Evolutionary conservation across 768 basidiomycete species (phyloP).

Genomic region (Boletus reticuloceps): DNA sequence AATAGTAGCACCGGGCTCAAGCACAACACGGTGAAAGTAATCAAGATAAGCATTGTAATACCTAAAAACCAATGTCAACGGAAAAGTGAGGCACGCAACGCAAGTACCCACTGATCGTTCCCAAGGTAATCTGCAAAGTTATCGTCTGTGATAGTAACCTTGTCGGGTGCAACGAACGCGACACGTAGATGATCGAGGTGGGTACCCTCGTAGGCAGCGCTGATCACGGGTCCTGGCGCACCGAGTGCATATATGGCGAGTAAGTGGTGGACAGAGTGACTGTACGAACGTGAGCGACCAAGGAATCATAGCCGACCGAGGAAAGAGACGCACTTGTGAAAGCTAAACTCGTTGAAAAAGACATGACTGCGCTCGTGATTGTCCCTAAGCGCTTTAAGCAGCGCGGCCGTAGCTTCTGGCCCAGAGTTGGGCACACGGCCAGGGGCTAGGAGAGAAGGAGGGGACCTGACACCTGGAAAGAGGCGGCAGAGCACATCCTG

Average conservation of each 20-base stretch:
- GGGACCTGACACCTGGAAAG: constrained; percentile 29
- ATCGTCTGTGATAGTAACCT: constrained; percentile 25
- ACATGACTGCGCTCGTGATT: constrained; percentile 53
- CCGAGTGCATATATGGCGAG: constrained; percentile 63
- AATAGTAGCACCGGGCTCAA: constrained; percentile 29
- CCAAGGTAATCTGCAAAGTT: constrained; percentile 27
- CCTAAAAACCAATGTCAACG: constrained; percentile 7
- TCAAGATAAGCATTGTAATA: constrained; percentile 33
- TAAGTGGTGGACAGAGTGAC: constrained; percentile 57
- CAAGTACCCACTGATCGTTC: constrained; percentile 27
- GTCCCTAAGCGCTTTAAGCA: constrained; percentile 44
- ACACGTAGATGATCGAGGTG: constrained; percentile 39
- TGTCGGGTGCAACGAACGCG: constrained; percentile 28
- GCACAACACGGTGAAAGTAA: constrained; percentile 30
- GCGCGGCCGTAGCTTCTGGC: constrained; percentile 37
- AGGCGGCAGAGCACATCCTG: constrained; percentile 25
- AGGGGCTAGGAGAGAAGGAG: constrained; percentile 38
- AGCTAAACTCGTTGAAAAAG: constrained; percentile 46
- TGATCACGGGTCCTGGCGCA: constrained; percentile 40
- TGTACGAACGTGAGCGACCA: constrained; percentile 15
- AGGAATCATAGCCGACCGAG: background rate
- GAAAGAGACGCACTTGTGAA: constrained; percentile 28
- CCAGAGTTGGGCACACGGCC: constrained; percentile 35
- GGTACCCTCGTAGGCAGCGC: constrained; percentile 39
- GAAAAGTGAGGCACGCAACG: background rate